A percentile compares a stretch with the other conserved stretches of the same genome.
phyloP scores from a whole-genome alignment of 306 rosid genomes.

The Ormosia semicastrata region DNA sequence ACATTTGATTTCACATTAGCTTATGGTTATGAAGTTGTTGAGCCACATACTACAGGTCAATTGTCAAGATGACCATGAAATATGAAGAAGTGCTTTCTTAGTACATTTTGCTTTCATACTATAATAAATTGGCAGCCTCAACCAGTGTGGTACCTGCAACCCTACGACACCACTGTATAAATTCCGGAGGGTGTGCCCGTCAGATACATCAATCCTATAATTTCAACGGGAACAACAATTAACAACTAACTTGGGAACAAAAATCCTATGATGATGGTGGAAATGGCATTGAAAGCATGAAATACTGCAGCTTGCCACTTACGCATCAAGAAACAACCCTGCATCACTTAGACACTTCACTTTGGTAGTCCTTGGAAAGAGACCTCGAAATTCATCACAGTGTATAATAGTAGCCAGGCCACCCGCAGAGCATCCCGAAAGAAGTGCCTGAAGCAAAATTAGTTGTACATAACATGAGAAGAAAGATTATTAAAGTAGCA shows the following conservation, averaged over 20 bases:
- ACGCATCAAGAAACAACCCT: constrained; percentile 94
- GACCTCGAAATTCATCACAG: constrained; percentile 73
- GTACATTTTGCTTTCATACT: neutral
- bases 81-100: neutral
- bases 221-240: constrained; percentile 25
- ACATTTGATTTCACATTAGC: neutral
- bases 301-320: constrained; percentile 27
- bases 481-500: neutral
- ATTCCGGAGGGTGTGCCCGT: constrained; percentile 61
- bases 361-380: constrained; percentile 59
- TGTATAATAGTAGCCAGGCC: constrained; percentile 92
- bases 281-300: constrained; percentile 12
- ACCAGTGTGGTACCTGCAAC: constrained; percentile 59
- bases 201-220: constrained; percentile 67
- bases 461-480: neutral
- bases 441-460: constrained; percentile 70
- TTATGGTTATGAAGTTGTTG: constrained; percentile 13
- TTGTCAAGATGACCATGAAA: constrained; percentile 10
- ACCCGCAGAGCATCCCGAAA: constrained; percentile 99
- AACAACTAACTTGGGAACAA: constrained; percentile 4
- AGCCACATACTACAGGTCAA: neutral
- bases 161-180: constrained; percentile 71
- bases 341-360: constrained; percentile 98
- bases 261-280: neutral
- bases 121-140: neutral